phyloP scores from a whole-genome alignment of 2,329 filamentous ascomycete genomes.

The Clarireedia paspali region DNA sequence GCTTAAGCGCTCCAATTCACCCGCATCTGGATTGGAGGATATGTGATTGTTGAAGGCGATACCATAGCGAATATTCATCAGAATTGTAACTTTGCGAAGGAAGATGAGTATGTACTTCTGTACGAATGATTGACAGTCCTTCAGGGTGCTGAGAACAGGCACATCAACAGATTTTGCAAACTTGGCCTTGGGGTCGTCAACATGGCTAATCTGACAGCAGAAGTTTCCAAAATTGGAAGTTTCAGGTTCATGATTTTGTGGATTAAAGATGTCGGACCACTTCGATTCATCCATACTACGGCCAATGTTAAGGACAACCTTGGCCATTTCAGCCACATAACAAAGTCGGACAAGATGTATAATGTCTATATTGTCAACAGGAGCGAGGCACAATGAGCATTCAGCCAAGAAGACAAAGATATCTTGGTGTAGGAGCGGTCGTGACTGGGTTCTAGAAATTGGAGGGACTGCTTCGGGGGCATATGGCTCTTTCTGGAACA shows the following conservation, averaged over 20 bases:
- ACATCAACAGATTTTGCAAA: constrained; percentile 45
- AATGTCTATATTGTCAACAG: constrained; percentile 64
- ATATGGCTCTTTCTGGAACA: constrained; percentile 43
- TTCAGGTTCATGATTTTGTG: background rate
- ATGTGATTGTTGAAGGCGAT: constrained; percentile 74
- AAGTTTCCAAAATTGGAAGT: constrained; percentile 20
- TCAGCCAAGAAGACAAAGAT: constrained; percentile 77
- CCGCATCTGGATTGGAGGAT: constrained; percentile 53
- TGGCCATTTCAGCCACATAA: constrained; percentile 85
- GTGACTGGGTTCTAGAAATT: constrained; percentile 16
- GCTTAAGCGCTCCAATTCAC: constrained; percentile 77
- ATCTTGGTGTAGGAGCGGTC: constrained; percentile 60
- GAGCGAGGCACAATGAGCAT: constrained; percentile 61
- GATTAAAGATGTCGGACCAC: constrained; percentile 35
- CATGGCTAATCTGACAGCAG: constrained; percentile 16
- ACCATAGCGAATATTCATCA: constrained; percentile 82
- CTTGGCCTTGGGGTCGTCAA: constrained; percentile 22
- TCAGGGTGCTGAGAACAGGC: constrained; percentile 44
- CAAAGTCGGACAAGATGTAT: constrained; percentile 76
- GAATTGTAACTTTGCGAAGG: constrained; percentile 73
- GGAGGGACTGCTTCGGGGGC: constrained; percentile 20
- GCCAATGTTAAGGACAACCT: constrained; percentile 58
- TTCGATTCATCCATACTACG: constrained; percentile 43
- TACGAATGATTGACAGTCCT: constrained; percentile 52
- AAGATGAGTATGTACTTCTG: constrained; percentile 85